Evolutionary conservation across 371 early-diverging fungal species (phyloP), one percentile per base, ranked within the genome.

Genomic region (Rhizopus arrhizus): DNA sequence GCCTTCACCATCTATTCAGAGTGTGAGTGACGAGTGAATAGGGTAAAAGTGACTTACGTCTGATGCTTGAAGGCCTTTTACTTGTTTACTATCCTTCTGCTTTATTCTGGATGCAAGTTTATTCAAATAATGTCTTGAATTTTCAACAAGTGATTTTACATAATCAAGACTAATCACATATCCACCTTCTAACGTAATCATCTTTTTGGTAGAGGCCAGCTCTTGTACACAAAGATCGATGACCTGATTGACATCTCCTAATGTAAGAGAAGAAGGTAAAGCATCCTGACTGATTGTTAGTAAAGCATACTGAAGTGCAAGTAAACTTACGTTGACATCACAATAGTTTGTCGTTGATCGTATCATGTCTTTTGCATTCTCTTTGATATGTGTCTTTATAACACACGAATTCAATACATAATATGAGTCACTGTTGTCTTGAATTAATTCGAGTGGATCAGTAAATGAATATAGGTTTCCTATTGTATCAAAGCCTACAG

Each of bases 151-250:
- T 4, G 48, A 58, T 16, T 66, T 55, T 4, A 68, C 58, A 45
- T 64, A 69, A 5, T 69, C 69, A 11, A 53, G 34, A 6, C 52
- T 66, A 11, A 45, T 33, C 5, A 68, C 47, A 43, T 60, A 68
- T 5, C 61, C 68, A 11, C 56, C 58, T 34, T 68, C 64, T 32
- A 67, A 29, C 28, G 50, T n/a, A 16, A 60, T 43, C 3, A 56
- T 13, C 13, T 59, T 56, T 40, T 36, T 62, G 0, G 38, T 15
- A 38, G 47, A 48, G 28, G 54, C 15, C 3, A 67, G 56, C 12
- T 68, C 58, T 4, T 56, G 45, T 3, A 63, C 48, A 28, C 59
- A 49, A 22, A 43, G 51, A n/a, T 68, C 64, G 15, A 68, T 29
- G 0, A 68, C 64, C 38, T 57, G 59, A 31, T 49, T 57, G 0